Base-by-base conservation (phyloP, 164 flowering plant species). In the Echeveria elegans region DNA sequence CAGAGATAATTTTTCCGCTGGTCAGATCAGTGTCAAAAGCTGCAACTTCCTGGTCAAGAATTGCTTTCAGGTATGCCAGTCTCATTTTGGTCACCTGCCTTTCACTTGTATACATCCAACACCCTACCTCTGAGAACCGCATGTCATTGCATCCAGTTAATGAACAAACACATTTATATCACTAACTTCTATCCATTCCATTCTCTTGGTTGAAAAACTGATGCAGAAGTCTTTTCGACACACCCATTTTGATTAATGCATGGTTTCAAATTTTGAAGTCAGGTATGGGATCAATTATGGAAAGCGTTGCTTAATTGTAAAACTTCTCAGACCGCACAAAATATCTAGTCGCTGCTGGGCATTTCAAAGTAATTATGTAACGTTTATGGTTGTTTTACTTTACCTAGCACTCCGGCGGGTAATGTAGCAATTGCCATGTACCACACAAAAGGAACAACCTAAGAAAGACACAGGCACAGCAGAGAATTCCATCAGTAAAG, bases 71-170 rank as follows among this genome's bases (percentile, higher is more conserved):
- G 69, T 66, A 86, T 23, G 78, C 80, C 45, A 86, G 58, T 70
- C 88, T 71, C 30, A 84, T 12, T 10, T 81, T 73, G 34, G 80
- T 64, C 40, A 69, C 6, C 61, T 88, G 90, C 68, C 94, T 75
- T 69, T 84, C 85, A 52, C 90, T 81, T 50, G 90, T 59, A 65
- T 86, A 83, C 85, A 86, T 88, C 90, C 88, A 88, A 66, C 94
- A 84, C 47, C 86, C 87, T 28, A 82, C 70, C 81, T 88, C 88
- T 88, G 79, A 73, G 70, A 71, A 21, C 30, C 26, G 70, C 21
- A 7, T 61, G 16, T 4, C 37, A 45, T 4, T 38, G 6, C 6
- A 10, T 1, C 5, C 50, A 18, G 21, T 19, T 6, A 29, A 28
- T 31, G n/a, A n/a, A n/a, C n/a, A n/a, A n/a, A n/a, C n/a, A n/a